Percentiles rank a stretch among this genome's conserved stretches.
Evolutionary conservation across 495 filamentous ascomycete genomes (phyloP).

Genomic region (Aspergillus taichungensis): DNA sequence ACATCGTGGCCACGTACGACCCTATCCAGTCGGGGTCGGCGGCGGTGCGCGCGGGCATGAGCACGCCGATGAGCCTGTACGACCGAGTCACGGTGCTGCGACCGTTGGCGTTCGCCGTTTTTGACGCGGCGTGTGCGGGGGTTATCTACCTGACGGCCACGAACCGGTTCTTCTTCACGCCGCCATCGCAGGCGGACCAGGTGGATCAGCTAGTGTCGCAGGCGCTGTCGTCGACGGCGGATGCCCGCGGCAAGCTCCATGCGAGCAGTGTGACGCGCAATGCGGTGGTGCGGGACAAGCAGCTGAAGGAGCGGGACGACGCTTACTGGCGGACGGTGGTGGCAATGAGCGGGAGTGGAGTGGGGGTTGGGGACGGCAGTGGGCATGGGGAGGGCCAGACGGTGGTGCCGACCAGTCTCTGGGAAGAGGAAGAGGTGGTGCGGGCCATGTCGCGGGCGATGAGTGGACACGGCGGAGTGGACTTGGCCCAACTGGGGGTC

Average conservation of each 20-base stretch:
- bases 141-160: slow-evolving; percentile 69
- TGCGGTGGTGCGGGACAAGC: slow-evolving; percentile 48
- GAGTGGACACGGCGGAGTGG: slow-evolving; percentile 36
- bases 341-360: slow-evolving; percentile 25
- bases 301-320: slow-evolving; percentile 45
- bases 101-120: slow-evolving; percentile 44
- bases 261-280: slow-evolving; percentile 48
- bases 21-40: slow-evolving; percentile 39
- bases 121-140: slow-evolving; percentile 51
- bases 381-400: slow-evolving; percentile 4
- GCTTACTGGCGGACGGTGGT: slow-evolving; percentile 49
- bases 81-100: slow-evolving; percentile 56
- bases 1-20: slow-evolving; percentile 51
- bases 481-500: slow-evolving; percentile 39
- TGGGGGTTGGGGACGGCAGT: slow-evolving; percentile 20
- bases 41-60: slow-evolving; percentile 27
- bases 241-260: slow-evolving; percentile 40
- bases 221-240: slow-evolving; percentile 33
- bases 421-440: slow-evolving; percentile 50
- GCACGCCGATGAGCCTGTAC: slow-evolving; percentile 45
- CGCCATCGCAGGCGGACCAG: slow-evolving; percentile 40
- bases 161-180: slow-evolving; percentile 56
- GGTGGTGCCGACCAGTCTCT: slow-evolving; percentile 25
- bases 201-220: slow-evolving; percentile 30
- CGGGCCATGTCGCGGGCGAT: slow-evolving; percentile 42